phyloP scores from a whole-genome alignment of 2,329 filamentous ascomycete genomes.

The Pestalotiopsis sp. region DNA sequence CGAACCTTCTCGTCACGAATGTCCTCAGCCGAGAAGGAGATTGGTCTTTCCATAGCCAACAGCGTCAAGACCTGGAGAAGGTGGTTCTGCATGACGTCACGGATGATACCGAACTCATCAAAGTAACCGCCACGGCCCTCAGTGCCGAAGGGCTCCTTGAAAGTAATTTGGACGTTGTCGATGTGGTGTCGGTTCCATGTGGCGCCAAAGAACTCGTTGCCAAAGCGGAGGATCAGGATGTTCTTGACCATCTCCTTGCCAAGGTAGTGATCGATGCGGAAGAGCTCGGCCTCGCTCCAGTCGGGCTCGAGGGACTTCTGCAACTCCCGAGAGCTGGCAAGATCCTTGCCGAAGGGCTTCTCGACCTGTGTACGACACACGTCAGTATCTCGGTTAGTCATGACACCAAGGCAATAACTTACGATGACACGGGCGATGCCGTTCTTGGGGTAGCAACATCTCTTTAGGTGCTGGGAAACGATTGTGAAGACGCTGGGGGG shows the following conservation, averaged over 20 bases:
- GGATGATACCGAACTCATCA: constrained; percentile 98
- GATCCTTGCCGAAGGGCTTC: constrained; percentile 98
- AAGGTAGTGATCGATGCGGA: constrained; percentile 98
- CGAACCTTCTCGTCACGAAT: constrained; percentile 99
- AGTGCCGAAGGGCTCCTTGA: constrained; percentile 99
- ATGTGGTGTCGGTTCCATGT: constrained; percentile 99
- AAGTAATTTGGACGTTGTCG: constrained; percentile 98
- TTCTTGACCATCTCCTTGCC: constrained; percentile 99
- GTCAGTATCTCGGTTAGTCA: neutral
- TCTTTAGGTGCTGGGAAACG: constrained; percentile 96
- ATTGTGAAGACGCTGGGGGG: constrained; percentile 98
- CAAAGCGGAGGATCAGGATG: constrained; percentile 95
- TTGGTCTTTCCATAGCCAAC: constrained; percentile 95
- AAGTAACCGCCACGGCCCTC: constrained; percentile 98
- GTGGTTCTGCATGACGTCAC: constrained; percentile 99
- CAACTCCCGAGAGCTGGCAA: constrained; percentile 89
- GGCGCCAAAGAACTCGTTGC: constrained; percentile 97
- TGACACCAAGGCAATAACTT: constrained; percentile 37
- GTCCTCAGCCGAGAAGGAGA: constrained; percentile 97
- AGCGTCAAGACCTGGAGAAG: constrained; percentile 94
- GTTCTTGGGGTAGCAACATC: constrained; percentile 90
- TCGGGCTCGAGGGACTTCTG: constrained; percentile 94
- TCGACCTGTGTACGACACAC: constrained; percentile 67
- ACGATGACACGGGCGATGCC: constrained; percentile 95
- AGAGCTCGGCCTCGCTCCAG: constrained; percentile 98